Conservation (phyloP, 148 eudicot genomes). For the Cornus suecica region DNA sequence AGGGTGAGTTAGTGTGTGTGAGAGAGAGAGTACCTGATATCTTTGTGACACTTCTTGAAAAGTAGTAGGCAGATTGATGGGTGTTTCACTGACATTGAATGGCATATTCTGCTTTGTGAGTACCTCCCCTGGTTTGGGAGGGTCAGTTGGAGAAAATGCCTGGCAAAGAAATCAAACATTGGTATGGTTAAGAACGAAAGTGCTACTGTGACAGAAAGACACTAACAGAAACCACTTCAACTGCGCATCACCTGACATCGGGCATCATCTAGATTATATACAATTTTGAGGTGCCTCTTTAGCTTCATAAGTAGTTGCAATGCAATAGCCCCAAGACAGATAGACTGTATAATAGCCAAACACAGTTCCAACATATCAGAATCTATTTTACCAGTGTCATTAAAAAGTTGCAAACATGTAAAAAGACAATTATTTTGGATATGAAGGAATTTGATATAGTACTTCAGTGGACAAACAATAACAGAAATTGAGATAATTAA, state of each 20-base stretch:
- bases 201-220: neutral
- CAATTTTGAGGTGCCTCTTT: slow-evolving; percentile 89
- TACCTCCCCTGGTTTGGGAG: slow-evolving; percentile 74
- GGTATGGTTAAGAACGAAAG: neutral
- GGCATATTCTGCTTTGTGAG: slow-evolving; percentile 76
- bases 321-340: slow-evolving; percentile 76
- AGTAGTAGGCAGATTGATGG: slow-evolving; percentile 52
- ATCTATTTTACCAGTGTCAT: neutral
- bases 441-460: no score
- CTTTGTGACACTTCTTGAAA: slow-evolving; percentile 69
- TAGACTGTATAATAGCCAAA: slow-evolving; percentile 55
- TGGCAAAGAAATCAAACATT: slow-evolving; percentile 21
- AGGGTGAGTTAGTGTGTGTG: neutral
- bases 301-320: slow-evolving; percentile 82
- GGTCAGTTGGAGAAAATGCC: slow-evolving; percentile 90
- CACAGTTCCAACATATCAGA: slow-evolving; percentile 9
- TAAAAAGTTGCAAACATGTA: neutral
- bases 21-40: slow-evolving; percentile 62
- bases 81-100: slow-evolving; percentile 48
- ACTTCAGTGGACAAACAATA: neutral
- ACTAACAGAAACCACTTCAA: neutral
- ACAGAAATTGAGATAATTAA: neutral
- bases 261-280: slow-evolving; percentile 75
- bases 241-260: slow-evolving; percentile 73
- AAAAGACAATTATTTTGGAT: no score